Base-by-base conservation (phyloP, 2,329 filamentous ascomycete species). In the Phyllosticta capitalensis region DNA sequence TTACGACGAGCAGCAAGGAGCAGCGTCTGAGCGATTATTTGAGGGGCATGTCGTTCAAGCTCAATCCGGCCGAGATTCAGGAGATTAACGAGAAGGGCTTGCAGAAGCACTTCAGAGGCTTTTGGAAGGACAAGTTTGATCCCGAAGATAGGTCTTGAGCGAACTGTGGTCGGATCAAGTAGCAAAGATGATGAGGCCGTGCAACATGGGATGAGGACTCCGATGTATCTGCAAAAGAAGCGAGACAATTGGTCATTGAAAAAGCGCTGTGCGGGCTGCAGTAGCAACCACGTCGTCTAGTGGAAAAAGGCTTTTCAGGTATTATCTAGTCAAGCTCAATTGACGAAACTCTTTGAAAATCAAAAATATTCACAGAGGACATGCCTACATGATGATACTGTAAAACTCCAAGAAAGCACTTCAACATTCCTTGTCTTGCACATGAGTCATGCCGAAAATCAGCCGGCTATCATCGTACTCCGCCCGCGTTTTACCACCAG, bases 1-100 rank as follows among this genome's bases (percentile, higher is more conserved):
- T 87, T 61, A 85, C 83, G 5, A 86, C 83, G 2, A 83, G 79
- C 60, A 72, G 76, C 54, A 86, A 85, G 57, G 83, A 85, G 69
- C 76, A 81, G 63, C 74, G 83, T 17, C 63, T 86, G 67, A 80
- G 74, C 60, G 80, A 83, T 65, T 85, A 85, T 64, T 65, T 85
- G 62, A 72, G 80, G 21, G 74, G 74, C 1, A 72, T 81, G 63
- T 80, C 78, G 0, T 86, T 86, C 70, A 80, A 80, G 63, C 67
- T 86, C 63, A 85, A 80, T 5, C 81, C 82, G 0, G 74, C 74
- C 52, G 83, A 86, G 69, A 75, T 86, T 22, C 72, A 80, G 61
- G 61, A 72, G 50, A 65, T 74, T 17, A 73, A 72, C 55, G 75
- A 80, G 64, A 66, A 79, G 38, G 86, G 86, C 1, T 74, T 74